A percentile compares a stretch with the other conserved stretches of the same genome.
phyloP scores from a whole-genome alignment of 2,329 filamentous ascomycete species.

The Beauveria rudraprayagi region DNA sequence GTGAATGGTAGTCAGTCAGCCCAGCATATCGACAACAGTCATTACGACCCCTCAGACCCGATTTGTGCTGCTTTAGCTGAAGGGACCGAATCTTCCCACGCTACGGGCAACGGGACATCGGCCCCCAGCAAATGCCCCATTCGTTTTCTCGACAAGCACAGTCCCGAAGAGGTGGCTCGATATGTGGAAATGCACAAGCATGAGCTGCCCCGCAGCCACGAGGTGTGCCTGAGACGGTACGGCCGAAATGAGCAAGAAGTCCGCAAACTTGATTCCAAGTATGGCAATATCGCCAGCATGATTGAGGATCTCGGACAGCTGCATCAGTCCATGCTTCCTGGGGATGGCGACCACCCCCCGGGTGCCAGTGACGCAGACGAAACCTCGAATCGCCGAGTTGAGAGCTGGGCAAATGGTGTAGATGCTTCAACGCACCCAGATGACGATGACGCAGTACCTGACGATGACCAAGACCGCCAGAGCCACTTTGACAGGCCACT shows the following conservation, averaged over 20 bases:
- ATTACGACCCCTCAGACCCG: conserved; percentile 47
- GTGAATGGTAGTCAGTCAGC: conserved; percentile 20
- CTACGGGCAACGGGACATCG: conserved; percentile 41
- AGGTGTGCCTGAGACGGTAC: conserved; percentile 83
- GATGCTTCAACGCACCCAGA: conserved; percentile 41
- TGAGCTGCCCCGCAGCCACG: conserved; percentile 86
- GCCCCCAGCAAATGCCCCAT: conserved; percentile 71
- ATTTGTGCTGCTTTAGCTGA: conserved; percentile 58
- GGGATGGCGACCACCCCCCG: conserved; percentile 38
- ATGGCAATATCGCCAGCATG: conserved; percentile 88
- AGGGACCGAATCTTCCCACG: conserved; percentile 40
- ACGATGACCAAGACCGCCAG: conserved; percentile 47
- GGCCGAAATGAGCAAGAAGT: conserved; percentile 81
- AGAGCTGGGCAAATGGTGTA: conserved; percentile 78
- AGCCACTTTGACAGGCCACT: conserved; percentile 76
- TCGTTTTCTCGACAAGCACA: conserved; percentile 84
- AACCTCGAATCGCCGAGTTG: conserved; percentile 61
- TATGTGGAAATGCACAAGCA: conserved; percentile 96
- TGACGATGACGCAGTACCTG: conserved; percentile 24
- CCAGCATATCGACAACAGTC: conserved; percentile 20
- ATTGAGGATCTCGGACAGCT: conserved; percentile 82
- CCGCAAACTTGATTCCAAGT: conserved; percentile 85
- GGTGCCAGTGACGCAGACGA: conserved; percentile 35
- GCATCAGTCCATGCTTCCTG: conserved; percentile 78
- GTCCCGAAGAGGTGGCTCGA: conserved; percentile 83